These are phyloP conservation scores for Cairneyella variabilis DNA, from an alignment of 495 filamentous ascomycete species.

Conservation along the genomic window DNA sequence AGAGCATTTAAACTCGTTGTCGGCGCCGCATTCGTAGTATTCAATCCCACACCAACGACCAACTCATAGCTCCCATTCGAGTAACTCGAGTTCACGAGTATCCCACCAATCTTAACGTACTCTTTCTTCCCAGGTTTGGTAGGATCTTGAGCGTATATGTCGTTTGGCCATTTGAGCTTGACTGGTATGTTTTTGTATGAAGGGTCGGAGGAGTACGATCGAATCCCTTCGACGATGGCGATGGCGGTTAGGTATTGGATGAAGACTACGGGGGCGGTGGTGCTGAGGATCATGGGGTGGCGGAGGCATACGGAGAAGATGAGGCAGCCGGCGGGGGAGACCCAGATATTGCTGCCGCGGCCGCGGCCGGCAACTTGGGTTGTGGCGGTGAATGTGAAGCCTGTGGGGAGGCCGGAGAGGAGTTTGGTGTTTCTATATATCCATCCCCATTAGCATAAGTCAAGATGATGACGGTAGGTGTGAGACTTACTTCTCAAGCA, in stretches of 20 bases:
- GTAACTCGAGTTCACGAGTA: conserved; percentile 87
- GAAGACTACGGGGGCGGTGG: conserved; percentile 82
- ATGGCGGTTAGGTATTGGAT: conserved; percentile 90
- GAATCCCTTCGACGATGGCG: conserved; percentile 84
- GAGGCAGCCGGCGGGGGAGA: conserved; percentile 81
- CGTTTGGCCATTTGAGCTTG: conserved; percentile 96
- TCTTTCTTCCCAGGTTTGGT: conserved; percentile 50
- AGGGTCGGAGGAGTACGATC: conserved; percentile 68
- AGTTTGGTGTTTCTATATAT: conserved; percentile 72
- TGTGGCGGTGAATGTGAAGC: conserved; percentile 88
- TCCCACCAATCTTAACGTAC: conserved; percentile 91
- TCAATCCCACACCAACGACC: conserved; percentile 86
- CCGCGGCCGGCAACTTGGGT: conserved; percentile 89
- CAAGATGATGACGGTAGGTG: neutral
- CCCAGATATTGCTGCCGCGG: conserved; percentile 90
- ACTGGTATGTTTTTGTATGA: conserved; percentile 74
- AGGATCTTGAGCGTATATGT: conserved; percentile 83
- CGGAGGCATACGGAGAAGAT: conserved; percentile 84
- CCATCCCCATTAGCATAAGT: too few species aligned
- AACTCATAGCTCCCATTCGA: conserved; percentile 73
- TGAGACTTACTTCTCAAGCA: conserved; percentile 77
- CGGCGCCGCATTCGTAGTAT: conserved; percentile 79
- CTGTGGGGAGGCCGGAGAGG: conserved; percentile 70
- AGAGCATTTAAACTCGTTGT: conserved; percentile 83
- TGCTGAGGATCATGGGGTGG: conserved; percentile 67